Base-by-base conservation (phyloP, 2,329 filamentous ascomycete species). In the Fusarium redolens region DNA sequence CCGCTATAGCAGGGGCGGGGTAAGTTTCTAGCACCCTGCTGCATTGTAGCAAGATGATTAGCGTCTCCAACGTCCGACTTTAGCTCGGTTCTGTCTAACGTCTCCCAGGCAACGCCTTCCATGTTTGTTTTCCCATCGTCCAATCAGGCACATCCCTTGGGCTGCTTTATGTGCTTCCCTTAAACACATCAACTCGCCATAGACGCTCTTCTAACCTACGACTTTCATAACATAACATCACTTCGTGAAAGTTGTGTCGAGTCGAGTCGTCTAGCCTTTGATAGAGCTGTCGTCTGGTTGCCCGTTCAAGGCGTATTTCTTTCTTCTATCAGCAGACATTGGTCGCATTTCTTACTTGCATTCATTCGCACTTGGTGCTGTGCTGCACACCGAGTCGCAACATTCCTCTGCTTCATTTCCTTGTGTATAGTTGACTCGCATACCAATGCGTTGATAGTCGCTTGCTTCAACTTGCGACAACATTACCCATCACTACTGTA, bases 381-480 rank as follows among this genome's bases (percentile, higher is more conserved):
- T 54, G 45, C 63, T 59, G 63, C 66, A 66, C 68, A 52, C 68
- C 69, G 61, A 64, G 65, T 75, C 71, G 71, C 76, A 74, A 75
- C 80, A 82, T 81, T 80, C 79, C 79, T 73, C 71, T 43, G 35
- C 70, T 58, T 51, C 69, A 60, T 67, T 75, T 73, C 69, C 57
- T 69, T 72, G 68, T 74, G 59, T 73, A 61, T 69, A 68, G 65
- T 66, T 68, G 66, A 52, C 69, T 64, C 72, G 74, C 78, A 78
- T 79, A 77, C 79, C 80, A 74, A 81, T 81, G 78, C 78, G 75
- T 80, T 71, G 76, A 71, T 78, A 77, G 78, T 75, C 76, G 76
- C 77, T 75, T 61, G 59, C 55, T 59, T 77, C 78, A 55, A 68
- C 63, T 59, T 58, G 68, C 60, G 60, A 68, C 59, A 68, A 58